Conservation (phyloP, 352 stramenopile genomes). For the Globisporangium acanthophoron region DNA sequence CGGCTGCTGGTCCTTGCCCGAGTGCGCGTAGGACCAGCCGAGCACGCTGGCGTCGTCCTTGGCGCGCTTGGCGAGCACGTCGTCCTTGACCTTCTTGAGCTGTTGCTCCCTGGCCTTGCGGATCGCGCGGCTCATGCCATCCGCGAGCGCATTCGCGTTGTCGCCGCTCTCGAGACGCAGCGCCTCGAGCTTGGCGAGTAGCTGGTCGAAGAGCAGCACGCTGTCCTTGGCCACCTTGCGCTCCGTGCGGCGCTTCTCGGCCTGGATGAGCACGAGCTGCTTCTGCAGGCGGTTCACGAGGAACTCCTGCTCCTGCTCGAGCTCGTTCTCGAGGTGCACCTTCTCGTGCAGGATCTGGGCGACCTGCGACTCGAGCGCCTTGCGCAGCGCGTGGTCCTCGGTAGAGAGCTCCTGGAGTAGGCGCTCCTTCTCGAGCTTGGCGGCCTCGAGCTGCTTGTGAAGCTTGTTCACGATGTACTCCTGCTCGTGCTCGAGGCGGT, state of each 20-base stretch:
- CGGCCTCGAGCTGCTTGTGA: slow-evolving; percentile 74
- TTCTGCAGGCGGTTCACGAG: slow-evolving; percentile 85
- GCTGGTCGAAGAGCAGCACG: slow-evolving; percentile 55
- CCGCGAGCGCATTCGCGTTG: slow-evolving; percentile 54
- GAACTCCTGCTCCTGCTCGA: slow-evolving; percentile 87
- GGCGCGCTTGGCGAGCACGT: slow-evolving; percentile 23
- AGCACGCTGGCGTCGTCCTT: slow-evolving; percentile 69
- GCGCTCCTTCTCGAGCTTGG: slow-evolving; percentile 62
- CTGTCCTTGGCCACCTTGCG: slow-evolving; percentile 74
- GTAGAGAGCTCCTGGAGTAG: slow-evolving; percentile 60
- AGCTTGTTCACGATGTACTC: slow-evolving; percentile 92
- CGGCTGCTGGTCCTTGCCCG: slow-evolving; percentile 15
- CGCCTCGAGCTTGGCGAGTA: slow-evolving; percentile 56
- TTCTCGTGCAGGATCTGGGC: slow-evolving; percentile 82
- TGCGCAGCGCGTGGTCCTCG: slow-evolving; percentile 57
- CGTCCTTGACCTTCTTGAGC: slow-evolving; percentile 36
- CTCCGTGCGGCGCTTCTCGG: slow-evolving; percentile 69
- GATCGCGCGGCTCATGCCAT: slow-evolving; percentile 44
- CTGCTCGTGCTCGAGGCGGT: slow-evolving; percentile 89
- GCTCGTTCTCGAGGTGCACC: slow-evolving; percentile 80
- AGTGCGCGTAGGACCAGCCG: slow-evolving; percentile 24
- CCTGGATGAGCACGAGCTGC: slow-evolving; percentile 58
- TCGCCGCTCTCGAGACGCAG: slow-evolving; percentile 49
- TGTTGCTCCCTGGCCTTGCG: slow-evolving; percentile 53
- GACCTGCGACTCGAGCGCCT: slow-evolving; percentile 72